Evolutionary conservation across 345 rosid species (phyloP).

Genomic region (Dipteronia sinensis): DNA sequence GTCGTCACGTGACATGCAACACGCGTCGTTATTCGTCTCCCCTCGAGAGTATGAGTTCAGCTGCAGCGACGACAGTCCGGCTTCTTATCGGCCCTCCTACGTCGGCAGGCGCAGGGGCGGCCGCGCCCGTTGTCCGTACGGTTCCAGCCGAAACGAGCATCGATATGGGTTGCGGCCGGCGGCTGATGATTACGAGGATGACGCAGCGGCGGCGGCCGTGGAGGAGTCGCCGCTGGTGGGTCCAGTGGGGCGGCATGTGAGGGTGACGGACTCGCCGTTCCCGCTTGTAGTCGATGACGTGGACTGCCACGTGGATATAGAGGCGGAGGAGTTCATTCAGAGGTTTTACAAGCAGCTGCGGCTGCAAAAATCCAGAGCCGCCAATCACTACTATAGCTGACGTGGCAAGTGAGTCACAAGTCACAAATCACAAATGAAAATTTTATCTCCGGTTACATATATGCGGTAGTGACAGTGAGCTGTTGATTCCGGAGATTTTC

Average conservation of each 20-base stretch:
- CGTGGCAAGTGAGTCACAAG: too few relatives aligned
- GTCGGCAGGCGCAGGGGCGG: constrained; percentile 12
- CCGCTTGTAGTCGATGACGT: constrained; percentile 18
- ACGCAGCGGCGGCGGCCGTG: neutral
- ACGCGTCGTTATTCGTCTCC: constrained; percentile 20
- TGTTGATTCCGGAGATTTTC: too few relatives aligned
- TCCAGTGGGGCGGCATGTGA: constrained; percentile 31
- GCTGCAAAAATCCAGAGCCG: constrained; percentile 30
- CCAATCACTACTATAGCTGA: too few relatives aligned
- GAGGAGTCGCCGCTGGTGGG: constrained; percentile 30
- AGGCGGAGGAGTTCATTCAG: constrained; percentile 44
- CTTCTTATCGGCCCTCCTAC: constrained; percentile 15
- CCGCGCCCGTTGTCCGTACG: neutral
- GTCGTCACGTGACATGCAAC: constrained; percentile 24
- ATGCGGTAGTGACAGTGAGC: too few relatives aligned
- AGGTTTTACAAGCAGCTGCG: constrained; percentile 39
- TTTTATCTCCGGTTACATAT: too few relatives aligned
- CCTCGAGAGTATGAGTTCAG: constrained; percentile 45
- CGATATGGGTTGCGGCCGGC: neutral
- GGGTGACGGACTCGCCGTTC: constrained; percentile 46
- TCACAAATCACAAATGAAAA: too few relatives aligned
- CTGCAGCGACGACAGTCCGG: constrained; percentile 38
- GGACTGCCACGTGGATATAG: constrained; percentile 35
- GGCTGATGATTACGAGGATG: constrained; percentile 1
- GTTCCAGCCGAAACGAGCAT: neutral